Evolutionary conservation across 164 flowering plant species (phyloP), one percentile per base, ranked within the genome.

Genomic region (Aristolochia californica): DNA sequence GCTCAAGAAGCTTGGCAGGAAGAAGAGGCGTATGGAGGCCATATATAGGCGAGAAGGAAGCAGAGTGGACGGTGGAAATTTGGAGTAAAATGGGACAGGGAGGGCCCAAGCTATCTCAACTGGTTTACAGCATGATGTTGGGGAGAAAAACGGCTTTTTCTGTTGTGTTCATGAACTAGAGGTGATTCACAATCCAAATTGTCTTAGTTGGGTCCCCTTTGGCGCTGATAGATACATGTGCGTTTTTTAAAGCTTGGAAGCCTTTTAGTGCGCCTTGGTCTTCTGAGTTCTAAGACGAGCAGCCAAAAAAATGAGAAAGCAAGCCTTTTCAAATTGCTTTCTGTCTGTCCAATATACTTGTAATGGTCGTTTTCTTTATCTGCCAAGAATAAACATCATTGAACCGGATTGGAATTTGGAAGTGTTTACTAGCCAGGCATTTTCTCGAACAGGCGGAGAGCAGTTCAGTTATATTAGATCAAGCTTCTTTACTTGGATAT

Each of bases 51-150:
- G 59, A 30, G 23, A 64, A n/a, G 62, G 58, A 62, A 55, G 48
- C 47, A 45, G 44, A n/a, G 58, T 65, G 74, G 55, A 78, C 73
- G 87, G 81, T 69, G 53, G 72, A 77, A 78, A 77, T 79, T 71
- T 28, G 26, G 54, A 50, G 27, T 50, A 5, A 22, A 50, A 23
- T 16, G 27, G 20, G 54, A 22, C 54, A 22, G 16, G 17, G 22
- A 17, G 5, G 18, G 28, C 45, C 43, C 24, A 34, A 34, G 40
- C 40, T 8, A 0, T 34, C 40, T 0, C 7, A 34, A 34, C 40
- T 34, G 40, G 40, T 34, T 34, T 34, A 34, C 40, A 34, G 40
- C 40, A 34, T 12, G 40, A 34, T 34, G 40, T 34, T 34, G 40
- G 40, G n/a, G 40, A 34, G 40, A 34, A 34, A 9, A 12, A 34